Base-by-base conservation (phyloP, 495 filamentous ascomycete genomes). In the Recurvomyces mirabilis region DNA sequence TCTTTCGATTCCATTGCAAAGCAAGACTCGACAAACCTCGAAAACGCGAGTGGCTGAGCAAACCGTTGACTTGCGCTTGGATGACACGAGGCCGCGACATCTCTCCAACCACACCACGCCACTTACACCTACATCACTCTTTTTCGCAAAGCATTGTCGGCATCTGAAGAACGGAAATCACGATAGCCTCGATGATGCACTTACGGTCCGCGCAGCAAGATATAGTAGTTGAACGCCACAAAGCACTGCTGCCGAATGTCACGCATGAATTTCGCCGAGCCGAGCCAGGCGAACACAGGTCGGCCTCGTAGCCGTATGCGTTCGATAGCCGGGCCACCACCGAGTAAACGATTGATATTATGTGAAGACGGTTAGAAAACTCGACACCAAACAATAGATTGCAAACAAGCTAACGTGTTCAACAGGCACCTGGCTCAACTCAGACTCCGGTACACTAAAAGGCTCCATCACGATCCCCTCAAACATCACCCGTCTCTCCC, bases 401-500 rank as follows among this genome's bases (percentile, higher is more conserved):
- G 4, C 13, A 17, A 11, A 40, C 37, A 11, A 9, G n/a, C 26
- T 30, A 30, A 9, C 7, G n/a, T n/a, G n/a, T n/a, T n/a, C n/a
- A n/a, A 2, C 43, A 46, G 53, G 53, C 23, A 53, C 54, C 9
- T 65, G 63, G 61, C 41, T 62, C 11, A 56, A 67, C 46, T 53
- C 62, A 11, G 62, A 65, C 36, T 59, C 54, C 37, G 58, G 55
- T 25, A 42, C 52, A 7, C 40, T 59, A 14, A 60, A 60, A 34
- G 58, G 53, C 21, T 41, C 61, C 34, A 15, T 67, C 5, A 38
- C 43, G 5, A 55, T 57, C 4, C 62, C 62, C 1, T 58, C 53
- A 41, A 67, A 67, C 43, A 59, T 67, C 23, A 64, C 64, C 9
- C 55, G 64, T 3, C 47, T 67, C n/a, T 52, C 59, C 17, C 57